These are phyloP conservation scores for Citrus australasica DNA, from an alignment of 345 rosid species.

Conservation along the genomic window DNA sequence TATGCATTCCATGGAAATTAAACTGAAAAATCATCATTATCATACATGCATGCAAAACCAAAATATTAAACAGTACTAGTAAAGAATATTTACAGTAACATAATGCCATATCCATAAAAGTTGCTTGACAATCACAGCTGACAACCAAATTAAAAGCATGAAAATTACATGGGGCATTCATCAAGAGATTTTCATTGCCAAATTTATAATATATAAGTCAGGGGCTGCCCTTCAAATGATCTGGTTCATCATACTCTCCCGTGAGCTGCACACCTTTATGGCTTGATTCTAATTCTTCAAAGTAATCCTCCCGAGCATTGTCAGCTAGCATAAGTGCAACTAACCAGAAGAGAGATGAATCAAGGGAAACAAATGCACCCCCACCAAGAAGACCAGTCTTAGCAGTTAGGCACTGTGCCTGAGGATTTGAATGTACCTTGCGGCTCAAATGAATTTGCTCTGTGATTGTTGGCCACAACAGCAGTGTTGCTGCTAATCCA, in stretches of 20 bases:
- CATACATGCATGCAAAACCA: background rate
- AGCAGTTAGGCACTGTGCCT: constrained; percentile 70
- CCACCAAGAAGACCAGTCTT: constrained; percentile 85
- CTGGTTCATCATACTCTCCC: background rate
- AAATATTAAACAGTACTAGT: background rate
- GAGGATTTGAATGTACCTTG: constrained; percentile 48
- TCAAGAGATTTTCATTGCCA: background rate
- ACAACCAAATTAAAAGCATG: background rate
- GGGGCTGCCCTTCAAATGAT: constrained; percentile 13
- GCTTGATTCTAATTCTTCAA: constrained; percentile 42
- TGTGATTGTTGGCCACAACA: constrained; percentile 74
- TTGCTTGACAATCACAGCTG: background rate
- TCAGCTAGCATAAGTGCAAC: constrained; percentile 73
- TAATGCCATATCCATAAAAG: background rate
- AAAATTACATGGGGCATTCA: background rate
- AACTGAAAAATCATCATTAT: no score
- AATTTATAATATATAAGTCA: background rate
- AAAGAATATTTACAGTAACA: background rate
- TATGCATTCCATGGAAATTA: background rate
- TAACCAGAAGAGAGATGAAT: constrained; percentile 77
- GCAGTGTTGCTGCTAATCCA: constrained; percentile 54
- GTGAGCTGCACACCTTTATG: constrained; percentile 2
- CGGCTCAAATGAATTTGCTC: constrained; percentile 65
- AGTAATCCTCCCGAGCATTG: constrained; percentile 84
- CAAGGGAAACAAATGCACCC: constrained; percentile 75